phyloP scores from a whole-genome alignment of 1,139 yeast species.

The Kurtzmaniella quercitrusa region DNA sequence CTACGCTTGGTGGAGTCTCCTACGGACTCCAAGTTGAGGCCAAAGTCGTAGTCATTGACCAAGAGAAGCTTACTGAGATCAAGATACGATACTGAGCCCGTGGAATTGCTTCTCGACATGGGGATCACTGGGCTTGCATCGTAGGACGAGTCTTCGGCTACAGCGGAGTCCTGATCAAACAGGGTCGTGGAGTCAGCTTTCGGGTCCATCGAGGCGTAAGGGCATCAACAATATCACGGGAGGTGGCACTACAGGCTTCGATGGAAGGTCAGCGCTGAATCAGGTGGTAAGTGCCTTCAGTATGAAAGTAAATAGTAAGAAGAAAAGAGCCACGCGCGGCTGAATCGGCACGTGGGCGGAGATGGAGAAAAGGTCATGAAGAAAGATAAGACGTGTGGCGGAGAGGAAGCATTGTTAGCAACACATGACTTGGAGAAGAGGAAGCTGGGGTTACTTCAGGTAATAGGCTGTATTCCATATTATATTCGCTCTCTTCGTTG shows the following conservation, averaged over 20 bases:
- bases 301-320: too few relatives aligned
- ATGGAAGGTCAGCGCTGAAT: neutral
- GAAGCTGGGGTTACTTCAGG: too few relatives aligned
- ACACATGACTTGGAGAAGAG: too few relatives aligned
- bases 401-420: too few relatives aligned
- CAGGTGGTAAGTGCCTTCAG: too few relatives aligned
- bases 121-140: neutral
- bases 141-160: constrained; percentile 1
- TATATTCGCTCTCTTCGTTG: too few relatives aligned
- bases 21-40: constrained; percentile 35
- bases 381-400: too few relatives aligned
- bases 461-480: too few relatives aligned
- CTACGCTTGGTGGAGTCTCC: constrained; percentile 32
- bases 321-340: neutral
- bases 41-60: constrained; percentile 43
- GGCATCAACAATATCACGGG: neutral
- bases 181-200: neutral
- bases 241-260: neutral
- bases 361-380: too few relatives aligned
- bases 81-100: constrained; percentile 30
- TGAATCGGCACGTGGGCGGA: neutral
- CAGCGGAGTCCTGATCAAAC: constrained; percentile 3
- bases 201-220: neutral
- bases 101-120: constrained; percentile 25
- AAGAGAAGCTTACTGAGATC: constrained; percentile 36